Percentiles rank a stretch among this genome's conserved stretches.
Evolutionary conservation across 192 early-diverging fungal genomes (phyloP).

Genomic region (Coemansia sp.): DNA sequence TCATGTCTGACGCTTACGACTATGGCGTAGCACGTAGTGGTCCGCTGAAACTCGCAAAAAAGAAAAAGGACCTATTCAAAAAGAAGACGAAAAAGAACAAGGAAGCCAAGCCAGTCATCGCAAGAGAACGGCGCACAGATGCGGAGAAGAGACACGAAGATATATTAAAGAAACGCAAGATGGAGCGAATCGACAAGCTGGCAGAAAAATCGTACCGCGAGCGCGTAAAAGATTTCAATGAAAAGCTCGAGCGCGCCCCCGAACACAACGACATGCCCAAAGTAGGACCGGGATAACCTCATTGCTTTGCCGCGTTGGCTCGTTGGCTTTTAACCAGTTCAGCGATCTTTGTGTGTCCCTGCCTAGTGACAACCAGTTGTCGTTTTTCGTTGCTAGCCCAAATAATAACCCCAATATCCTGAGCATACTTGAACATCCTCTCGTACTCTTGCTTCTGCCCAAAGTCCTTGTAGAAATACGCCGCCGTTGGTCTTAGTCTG

Average conservation of each 20-base stretch:
- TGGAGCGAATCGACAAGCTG: conserved; percentile 41
- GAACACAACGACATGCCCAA: conserved; percentile 69
- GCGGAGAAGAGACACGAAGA: conserved; percentile 34
- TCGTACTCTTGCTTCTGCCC: conserved; percentile 67
- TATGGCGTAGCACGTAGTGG: conserved; percentile 36
- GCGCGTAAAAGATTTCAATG: conserved; percentile 60
- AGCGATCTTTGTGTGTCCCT: conserved; percentile 68
- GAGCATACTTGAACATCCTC: conserved; percentile 71
- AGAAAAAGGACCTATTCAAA: conserved; percentile 23
- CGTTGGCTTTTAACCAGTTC: conserved; percentile 44
- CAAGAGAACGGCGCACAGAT: conserved; percentile 4
- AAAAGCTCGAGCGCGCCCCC: conserved; percentile 56
- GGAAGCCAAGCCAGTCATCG: not conserved
- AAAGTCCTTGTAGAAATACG: conserved; percentile 80
- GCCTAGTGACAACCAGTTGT: conserved; percentile 72
- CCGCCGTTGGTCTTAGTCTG: conserved; percentile 58
- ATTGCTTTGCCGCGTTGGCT: not conserved
- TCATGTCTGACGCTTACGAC: conserved; percentile 41
- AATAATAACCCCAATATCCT: conserved; percentile 69
- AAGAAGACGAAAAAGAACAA: conserved; percentile 14
- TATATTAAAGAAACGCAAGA: conserved; percentile 17
- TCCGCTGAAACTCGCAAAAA: conserved; percentile 36
- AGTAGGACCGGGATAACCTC: conserved; percentile 32
- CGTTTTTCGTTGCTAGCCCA: conserved; percentile 72
- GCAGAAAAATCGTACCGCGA: conserved; percentile 51